Evolutionary conservation across 768 basidiomycete species (phyloP), one percentile per base, ranked within the genome.

Genomic region (Rhizopogon vinicolor): DNA sequence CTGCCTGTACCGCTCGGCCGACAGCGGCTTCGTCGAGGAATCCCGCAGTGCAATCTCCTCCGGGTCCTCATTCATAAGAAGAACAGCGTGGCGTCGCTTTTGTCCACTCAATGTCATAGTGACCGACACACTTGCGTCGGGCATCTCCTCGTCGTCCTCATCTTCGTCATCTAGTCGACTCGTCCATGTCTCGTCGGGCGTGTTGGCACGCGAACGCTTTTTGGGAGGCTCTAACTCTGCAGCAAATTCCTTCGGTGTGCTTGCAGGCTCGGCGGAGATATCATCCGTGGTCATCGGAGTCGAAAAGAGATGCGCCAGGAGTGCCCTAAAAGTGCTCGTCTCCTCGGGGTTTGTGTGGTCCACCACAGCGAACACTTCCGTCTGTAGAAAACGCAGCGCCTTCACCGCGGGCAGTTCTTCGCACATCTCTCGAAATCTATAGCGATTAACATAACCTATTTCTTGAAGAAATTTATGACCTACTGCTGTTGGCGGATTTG

Each of bases 371-470:
- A 83, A 83, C 8, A 93, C 86, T 48, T 86, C 78, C 0, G 75
- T 82, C 66, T 86, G 86, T 35, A 93, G 72, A 70, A 90, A 92
- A 13, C 74, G 77, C 41, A 93, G 75, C 1, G 91, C 87, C 62
- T 84, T 80, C 22, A 87, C 77, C 1, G 69, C 56, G 1, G 83
- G 68, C 14, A 69, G 74, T 44, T 83, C 81, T 66, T 84, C 82
- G 63, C 88, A 89, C 78, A 91, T 84, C 63, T 93, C 90, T n/a
- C 85, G 82, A 72, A 91, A 92, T 61, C 90, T 92, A 60, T 29
- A 9, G 31, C 18, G 14, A 14, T 42, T 5, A 40, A 22, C 9
- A 41, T n/a, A 33, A 18, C 12, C 29, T 4, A 43, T 41, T 9
- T 6, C 9, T 16, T 16, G 18, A 19, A 16, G 33, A 6, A 54